A percentile compares a stretch with the other conserved stretches of the same genome.
phyloP scores from a whole-genome alignment of 2,329 filamentous ascomycete genomes.

The Xylaria polymorpha region DNA sequence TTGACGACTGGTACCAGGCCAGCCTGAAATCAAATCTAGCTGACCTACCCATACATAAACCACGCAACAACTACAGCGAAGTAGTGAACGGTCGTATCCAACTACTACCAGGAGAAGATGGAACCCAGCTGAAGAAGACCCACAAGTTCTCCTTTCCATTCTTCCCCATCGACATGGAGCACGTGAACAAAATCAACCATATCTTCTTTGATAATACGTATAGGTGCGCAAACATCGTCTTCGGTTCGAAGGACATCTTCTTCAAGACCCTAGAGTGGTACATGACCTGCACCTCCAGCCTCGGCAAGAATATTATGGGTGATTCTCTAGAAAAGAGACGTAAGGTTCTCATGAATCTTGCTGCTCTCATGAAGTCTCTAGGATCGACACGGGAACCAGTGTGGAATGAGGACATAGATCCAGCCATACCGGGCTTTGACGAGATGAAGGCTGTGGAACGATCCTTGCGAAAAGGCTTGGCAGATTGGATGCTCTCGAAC shows the following conservation, averaged over 20 bases:
- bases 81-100: constrained; percentile 41
- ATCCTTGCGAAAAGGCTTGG: constrained; percentile 6
- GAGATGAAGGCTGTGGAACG: constrained; percentile 15
- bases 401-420: constrained; percentile 28
- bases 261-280: constrained; percentile 44
- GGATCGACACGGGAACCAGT: constrained; percentile 36
- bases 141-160: constrained; percentile 49
- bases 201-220: constrained; percentile 48
- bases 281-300: constrained; percentile 33
- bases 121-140: constrained; percentile 29
- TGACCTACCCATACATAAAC: constrained; percentile 47
- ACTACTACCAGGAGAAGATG: constrained; percentile 31
- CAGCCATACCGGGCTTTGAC: constrained; percentile 4
- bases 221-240: constrained; percentile 46
- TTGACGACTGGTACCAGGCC: constrained; percentile 28
- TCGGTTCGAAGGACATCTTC: constrained; percentile 40
- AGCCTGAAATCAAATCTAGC: constrained; percentile 39
- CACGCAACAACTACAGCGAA: constrained; percentile 45
- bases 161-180: constrained; percentile 44
- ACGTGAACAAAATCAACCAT: constrained; percentile 50
- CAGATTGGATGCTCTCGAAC: constrained; percentile 20
- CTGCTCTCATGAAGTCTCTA: constrained; percentile 33
- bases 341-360: constrained; percentile 27
- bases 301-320: constrained; percentile 34
- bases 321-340: constrained; percentile 32